Evolutionary conservation across 768 basidiomycete species (phyloP).

Genomic region (Cyathus striatus): DNA sequence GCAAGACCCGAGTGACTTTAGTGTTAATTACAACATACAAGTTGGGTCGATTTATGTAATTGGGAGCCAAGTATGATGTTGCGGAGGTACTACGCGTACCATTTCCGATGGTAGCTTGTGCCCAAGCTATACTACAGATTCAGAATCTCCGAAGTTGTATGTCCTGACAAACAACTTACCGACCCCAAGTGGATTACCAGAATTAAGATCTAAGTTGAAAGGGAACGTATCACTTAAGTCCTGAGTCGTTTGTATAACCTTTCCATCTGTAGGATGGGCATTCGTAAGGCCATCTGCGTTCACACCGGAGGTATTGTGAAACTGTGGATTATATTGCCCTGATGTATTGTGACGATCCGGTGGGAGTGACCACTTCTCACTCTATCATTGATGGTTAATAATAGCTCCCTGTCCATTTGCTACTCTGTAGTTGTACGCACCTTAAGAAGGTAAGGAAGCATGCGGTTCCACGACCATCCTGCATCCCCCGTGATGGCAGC

Average conservation of each 20-base stretch:
- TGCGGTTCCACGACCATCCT: constrained; percentile 32
- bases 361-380: constrained; percentile 23
- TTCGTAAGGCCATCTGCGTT: constrained; percentile 18
- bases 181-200: constrained; percentile 25
- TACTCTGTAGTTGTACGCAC: constrained; percentile 7
- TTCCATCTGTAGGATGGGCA: constrained; percentile 18
- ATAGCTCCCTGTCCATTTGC: neutral
- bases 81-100: constrained; percentile 18
- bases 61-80: constrained; percentile 18
- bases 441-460: constrained; percentile 17
- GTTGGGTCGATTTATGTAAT: constrained; percentile 16
- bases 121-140: constrained; percentile 11
- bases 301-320: constrained; percentile 20
- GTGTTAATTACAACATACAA: constrained; percentile 16
- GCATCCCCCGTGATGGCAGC: constrained; percentile 37
- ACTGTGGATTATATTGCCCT: constrained; percentile 22
- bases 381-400: constrained; percentile 11
- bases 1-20: constrained; percentile 11
- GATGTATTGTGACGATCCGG: constrained; percentile 22
- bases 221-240: constrained; percentile 23
- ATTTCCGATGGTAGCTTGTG: constrained; percentile 10
- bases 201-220: constrained; percentile 31
- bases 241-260: constrained; percentile 17
- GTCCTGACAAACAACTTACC: constrained; percentile 12
- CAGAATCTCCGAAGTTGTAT: neutral